Evolutionary conservation across 345 rosid species (phyloP), one percentile per base, ranked within the genome.

Genomic region (Balakata baccata): DNA sequence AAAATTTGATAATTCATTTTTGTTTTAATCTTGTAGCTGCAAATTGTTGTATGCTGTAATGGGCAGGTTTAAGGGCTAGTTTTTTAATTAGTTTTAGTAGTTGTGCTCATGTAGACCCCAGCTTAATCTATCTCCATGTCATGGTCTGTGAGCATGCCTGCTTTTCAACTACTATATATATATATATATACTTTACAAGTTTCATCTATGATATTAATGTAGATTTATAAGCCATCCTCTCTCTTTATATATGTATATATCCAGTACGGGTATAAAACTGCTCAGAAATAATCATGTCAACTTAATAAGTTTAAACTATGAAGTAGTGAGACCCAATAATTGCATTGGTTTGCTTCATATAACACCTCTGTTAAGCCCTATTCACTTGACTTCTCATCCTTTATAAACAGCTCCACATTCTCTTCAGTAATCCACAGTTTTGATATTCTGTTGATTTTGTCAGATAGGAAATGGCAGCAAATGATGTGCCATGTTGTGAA

Each of bases 401-500:
- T 53, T 11, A 52, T 51, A 11, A 69, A 69, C 50, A 53, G 0
- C 23, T 23, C 23, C 13, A 3, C 23, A 14, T 29, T 59, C 45
- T 25, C 25, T 71, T 46, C 9, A 17, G 25, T 39, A 38, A 53
- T 34, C 25, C 65, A 41, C 51, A 2, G 13, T n/a, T 41, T 53
- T 53, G 61, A 53, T 7, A 18, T 54, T 45, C 23, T 18, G 22
- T 12, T 3, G 34, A 9, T 64, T 41, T 60, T 25, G 25, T 13
- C 65, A 25, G 1, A 54, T 13, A 25, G 4, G 22, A 6, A 73
- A 92, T 92, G 96, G 98, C 98, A 10, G 98, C 98, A 50, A 82
- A 86, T 80, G 98, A 92, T 82, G 90, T 92, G 68, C 96, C 96
- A 43, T 89, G 97, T 68, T 91, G 98, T 50, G 91, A 87, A 78